Evolutionary conservation across 257 asterid genomes (phyloP), one percentile per base, ranked within the genome.

Genomic region (Verbena officinalis): DNA sequence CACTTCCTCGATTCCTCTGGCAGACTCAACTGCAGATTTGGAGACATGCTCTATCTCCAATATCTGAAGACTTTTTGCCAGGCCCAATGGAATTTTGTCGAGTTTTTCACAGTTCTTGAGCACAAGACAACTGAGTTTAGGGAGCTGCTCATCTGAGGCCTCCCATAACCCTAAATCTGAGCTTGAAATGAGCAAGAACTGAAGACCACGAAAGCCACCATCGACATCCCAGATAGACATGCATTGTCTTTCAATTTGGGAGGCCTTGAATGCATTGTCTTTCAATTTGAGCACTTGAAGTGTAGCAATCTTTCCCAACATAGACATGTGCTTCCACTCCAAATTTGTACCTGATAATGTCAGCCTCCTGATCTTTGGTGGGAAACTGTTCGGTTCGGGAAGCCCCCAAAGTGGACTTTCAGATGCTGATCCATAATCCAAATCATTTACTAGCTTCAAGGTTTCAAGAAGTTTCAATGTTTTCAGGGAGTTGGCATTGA

Each of bases 251-350:
- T 23, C 87, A n/a, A n/a, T n/a, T n/a, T n/a, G n/a, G n/a, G n/a
- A n/a, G n/a, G n/a, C 90, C 4, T 7, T 6, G n/a, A 81, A 81
- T 30, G 87, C 81, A 33, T 57, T 61, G 8, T 82, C 71, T 52
- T 82, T 79, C 64, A 82, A 22, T 51, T 73, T 82, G 21, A 83
- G 80, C 27, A 74, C 78, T 73, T 72, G 50, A 0, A 80, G 82
- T 1, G 30, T 38, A 0, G 3, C 48, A 14, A 83, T 57, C 16
- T 0, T 38, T 42, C 64, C 79, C 27, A 82, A 6, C n/a, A 22
- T 63, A 1, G 65, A 31, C 82, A 79, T 68, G 2, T 65, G 36
- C 13, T 14, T 9, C 88, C 88, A 82, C 0, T 64, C 55, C 46
- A 82, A 51, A 40, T 5, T 3, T 0, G 88, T 74, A 0, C 16